Base-by-base conservation (phyloP, 192 early-diverging fungal genomes). In the Geranomyces michiganensis region DNA sequence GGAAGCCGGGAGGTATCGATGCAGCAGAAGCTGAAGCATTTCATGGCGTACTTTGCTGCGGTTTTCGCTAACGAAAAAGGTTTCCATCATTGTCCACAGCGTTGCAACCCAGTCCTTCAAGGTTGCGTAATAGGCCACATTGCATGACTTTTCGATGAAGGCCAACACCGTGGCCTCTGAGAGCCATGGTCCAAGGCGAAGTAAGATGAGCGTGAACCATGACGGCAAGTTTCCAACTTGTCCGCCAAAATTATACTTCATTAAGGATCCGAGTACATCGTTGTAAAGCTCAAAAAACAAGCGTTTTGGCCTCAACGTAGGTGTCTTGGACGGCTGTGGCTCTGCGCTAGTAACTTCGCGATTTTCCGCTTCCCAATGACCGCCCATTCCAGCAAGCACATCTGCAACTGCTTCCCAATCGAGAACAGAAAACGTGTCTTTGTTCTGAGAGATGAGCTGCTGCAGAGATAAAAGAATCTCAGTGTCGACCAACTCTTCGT, bases 341-440 rank as follows among this genome's bases (percentile, higher is more conserved):
- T 4, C 8, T 30, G 26, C 3, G 7, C 10, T 1, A 3, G 15
- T 29, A 1, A 15, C 36, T 24, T 17, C n/a, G 36, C 21, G 1
- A 21, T 19, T 53, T 0, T 62, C 67, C 17, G 65, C 30, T 10
- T 32, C 43, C 10, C 70, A 67, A 41, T 72, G 72, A 22, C 56
- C 55, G 17, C 65, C 66, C 17, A 85, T 19, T n/a, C 27, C 49
- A 22, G 75, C 75, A 49, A 85, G 46, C 43, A 85, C 73, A 33
- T 87, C 80, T 32, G 84, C 36, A n/a, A 87, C 75, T 13, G 79
- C 68, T 45, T 85, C 81, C 73, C 81, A 85, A 21, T 87, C 85
- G 0, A 83, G 45, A 31, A 72, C 67, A 10, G 71, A 67, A 10
- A 87, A 55, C 17, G 73, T 71, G 27, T 73, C 56, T 15, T 70